Conservation (phyloP, 768 basidiomycete species). For the Podaxis mareebaensis region DNA sequence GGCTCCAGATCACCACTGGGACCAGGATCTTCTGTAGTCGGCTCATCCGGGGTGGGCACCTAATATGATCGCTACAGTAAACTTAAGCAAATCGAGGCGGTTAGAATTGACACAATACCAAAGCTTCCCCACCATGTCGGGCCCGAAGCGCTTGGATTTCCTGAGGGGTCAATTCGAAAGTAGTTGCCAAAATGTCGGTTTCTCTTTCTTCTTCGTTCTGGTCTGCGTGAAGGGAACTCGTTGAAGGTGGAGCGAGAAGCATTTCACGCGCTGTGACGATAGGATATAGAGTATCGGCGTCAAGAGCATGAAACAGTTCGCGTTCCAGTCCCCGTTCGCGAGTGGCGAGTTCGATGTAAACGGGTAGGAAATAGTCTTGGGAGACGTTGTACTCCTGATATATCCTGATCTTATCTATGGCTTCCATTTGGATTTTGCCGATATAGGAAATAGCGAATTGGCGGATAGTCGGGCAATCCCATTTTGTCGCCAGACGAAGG, state of each 20-base stretch:
- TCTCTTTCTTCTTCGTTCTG: not conserved
- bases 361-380: not conserved
- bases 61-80: too few species aligned
- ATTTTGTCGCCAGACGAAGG: conserved; percentile 50
- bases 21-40: too few species aligned
- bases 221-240: too few species aligned
- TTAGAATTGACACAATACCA: too few species aligned
- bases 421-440: not conserved
- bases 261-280: conserved; percentile 14
- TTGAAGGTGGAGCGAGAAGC: not conserved
- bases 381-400: conserved; percentile 4
- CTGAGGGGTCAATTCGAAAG: not conserved
- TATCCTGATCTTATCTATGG: not conserved
- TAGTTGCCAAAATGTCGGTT: not conserved
- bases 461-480: conserved; percentile 55
- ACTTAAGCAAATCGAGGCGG: too few species aligned
- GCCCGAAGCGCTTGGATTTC: not conserved
- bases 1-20: too few species aligned
- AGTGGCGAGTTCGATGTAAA: conserved; percentile 8
- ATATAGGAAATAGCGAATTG: conserved; percentile 38
- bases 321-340: conserved; percentile 9
- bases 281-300: not conserved
- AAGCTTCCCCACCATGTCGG: not conserved
- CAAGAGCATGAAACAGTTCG: not conserved
- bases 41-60: too few species aligned